Evolutionary conservation across 345 rosid species (phyloP), one percentile per base, ranked within the genome.

Genomic region (Cochlearia excelsa): DNA sequence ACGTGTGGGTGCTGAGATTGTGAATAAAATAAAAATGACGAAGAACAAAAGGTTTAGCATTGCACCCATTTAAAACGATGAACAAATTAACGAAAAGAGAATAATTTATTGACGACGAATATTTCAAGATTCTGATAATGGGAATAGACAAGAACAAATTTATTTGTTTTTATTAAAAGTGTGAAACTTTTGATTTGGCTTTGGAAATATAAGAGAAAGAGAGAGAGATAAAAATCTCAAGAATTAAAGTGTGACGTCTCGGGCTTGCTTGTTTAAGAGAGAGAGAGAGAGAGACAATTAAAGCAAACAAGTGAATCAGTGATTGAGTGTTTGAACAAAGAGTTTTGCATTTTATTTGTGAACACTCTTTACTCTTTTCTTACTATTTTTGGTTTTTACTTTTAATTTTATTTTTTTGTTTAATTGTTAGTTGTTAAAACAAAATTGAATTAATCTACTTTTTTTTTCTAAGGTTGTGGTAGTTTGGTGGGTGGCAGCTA

Each of bases 1-100:
- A 81, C 89, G 69, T 55, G 42, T 34, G 57, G 71, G 68, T 61
- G 73, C 61, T 39, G 79, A 63, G 52, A 72, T 47, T 44, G 61
- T 47, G 61, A 64, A 51, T 42, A 75, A 50, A 61, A 72, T 53
- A 8, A 75, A 23, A 73, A 57, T 53, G 60, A 60, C 43, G 34
- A 68, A 23, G 34, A 54, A 54, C 53, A 41, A 42, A 61, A 48
- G 38, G 23, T 47, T 54, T 61, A 54, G 1, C 46, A 62, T 56
- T 35, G 56, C 66, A 53, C 38, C n/a, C 67, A 60, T 60, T 60
- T 44, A 53, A 53, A 45, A 46, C 42, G 37, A 68, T 57, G 51
- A 41, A 57, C 37, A 66, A 41, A 66, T 10, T 26, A 47, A 10
- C n/a, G 26, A 7, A 23, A 34, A 50, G 5, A 54, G 26, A 26